Evolutionary conservation across 805 yeast genomes (phyloP).

Genomic region (Saccharomycopsis lassenensis): DNA sequence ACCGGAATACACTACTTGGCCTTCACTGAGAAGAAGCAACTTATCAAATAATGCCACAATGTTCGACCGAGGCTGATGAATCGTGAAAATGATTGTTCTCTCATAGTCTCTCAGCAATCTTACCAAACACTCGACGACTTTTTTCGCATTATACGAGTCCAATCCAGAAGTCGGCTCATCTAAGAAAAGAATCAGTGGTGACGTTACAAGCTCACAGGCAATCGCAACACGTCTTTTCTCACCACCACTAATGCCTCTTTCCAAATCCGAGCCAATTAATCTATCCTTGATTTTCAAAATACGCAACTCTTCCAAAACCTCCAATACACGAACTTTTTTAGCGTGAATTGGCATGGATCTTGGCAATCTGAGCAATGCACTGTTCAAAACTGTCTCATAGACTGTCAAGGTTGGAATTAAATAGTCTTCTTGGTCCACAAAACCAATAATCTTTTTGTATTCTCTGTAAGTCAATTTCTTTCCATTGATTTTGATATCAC

Average conservation of each 20-base stretch:
- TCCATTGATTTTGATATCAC: conserved; percentile 73
- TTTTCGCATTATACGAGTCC: conserved; percentile 87
- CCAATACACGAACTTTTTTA: conserved; percentile 70
- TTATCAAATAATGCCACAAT: conserved; percentile 87
- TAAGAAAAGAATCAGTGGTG: conserved; percentile 70
- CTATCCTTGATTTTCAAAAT: conserved; percentile 76
- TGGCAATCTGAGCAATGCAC: conserved; percentile 84
- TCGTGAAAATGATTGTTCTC: conserved; percentile 84
- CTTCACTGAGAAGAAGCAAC: conserved; percentile 69
- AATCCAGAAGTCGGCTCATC: conserved; percentile 96
- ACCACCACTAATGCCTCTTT: conserved; percentile 90
- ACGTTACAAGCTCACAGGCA: conserved; percentile 86
- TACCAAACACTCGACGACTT: conserved; percentile 78
- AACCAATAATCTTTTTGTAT: conserved; percentile 67
- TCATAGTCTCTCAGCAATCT: conserved; percentile 69
- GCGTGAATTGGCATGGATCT: conserved; percentile 60
- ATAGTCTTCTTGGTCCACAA: conserved; percentile 93
- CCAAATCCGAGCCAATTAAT: conserved; percentile 78
- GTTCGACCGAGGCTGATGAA: conserved; percentile 95
- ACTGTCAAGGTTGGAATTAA: conserved; percentile 89
- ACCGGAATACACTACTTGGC: conserved; percentile 82
- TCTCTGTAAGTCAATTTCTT: conserved; percentile 30
- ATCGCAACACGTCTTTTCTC: conserved; percentile 87
- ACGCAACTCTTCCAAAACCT: conserved; percentile 76
- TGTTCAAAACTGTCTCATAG: conserved; percentile 86